Percentiles rank a stretch among this genome's conserved stretches.
Evolutionary conservation across 306 rosid species (phyloP).

Genomic region (Lablab purpureus): DNA sequence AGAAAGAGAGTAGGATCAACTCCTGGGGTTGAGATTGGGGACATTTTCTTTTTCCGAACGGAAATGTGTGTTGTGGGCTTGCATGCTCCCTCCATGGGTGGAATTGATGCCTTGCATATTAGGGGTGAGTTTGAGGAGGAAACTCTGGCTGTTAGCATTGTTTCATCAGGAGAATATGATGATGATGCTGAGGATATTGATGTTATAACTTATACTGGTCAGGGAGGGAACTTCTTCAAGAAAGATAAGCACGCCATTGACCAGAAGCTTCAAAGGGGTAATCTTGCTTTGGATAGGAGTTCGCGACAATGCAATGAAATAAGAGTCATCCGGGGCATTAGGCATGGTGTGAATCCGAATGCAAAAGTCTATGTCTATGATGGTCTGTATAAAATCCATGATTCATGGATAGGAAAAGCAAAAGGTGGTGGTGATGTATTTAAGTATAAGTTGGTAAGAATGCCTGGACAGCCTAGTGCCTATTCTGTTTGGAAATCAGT

Average conservation of each 20-base stretch:
- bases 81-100: slow-evolving; percentile 76
- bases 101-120: slow-evolving; percentile 63
- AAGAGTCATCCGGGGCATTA: slow-evolving; percentile 73
- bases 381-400: slow-evolving; percentile 70
- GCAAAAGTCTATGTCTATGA: slow-evolving; percentile 70
- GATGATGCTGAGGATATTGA: slow-evolving; percentile 64
- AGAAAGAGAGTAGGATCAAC: slow-evolving; percentile 63
- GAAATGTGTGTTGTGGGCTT: slow-evolving; percentile 72
- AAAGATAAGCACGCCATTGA: slow-evolving; percentile 58
- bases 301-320: slow-evolving; percentile 60
- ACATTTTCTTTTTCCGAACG: slow-evolving; percentile 70
- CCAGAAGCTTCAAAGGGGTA: slow-evolving; percentile 81
- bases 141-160: slow-evolving; percentile 65
- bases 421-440: slow-evolving; percentile 66
- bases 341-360: slow-evolving; percentile 48
- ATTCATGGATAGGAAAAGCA: slow-evolving; percentile 65
- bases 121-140: slow-evolving; percentile 57
- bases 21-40: slow-evolving; percentile 80
- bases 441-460: slow-evolving; percentile 72
- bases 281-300: slow-evolving; percentile 75
- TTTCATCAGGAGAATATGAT: slow-evolving; percentile 72
- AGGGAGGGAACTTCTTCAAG: slow-evolving; percentile 61
- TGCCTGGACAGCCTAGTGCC: slow-evolving; percentile 65
- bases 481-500: slow-evolving; percentile 61
- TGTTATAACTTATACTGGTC: slow-evolving; percentile 74